phyloP scores from a whole-genome alignment of 352 stramenopile genomes.

The Globisporangium acanthophoron region DNA sequence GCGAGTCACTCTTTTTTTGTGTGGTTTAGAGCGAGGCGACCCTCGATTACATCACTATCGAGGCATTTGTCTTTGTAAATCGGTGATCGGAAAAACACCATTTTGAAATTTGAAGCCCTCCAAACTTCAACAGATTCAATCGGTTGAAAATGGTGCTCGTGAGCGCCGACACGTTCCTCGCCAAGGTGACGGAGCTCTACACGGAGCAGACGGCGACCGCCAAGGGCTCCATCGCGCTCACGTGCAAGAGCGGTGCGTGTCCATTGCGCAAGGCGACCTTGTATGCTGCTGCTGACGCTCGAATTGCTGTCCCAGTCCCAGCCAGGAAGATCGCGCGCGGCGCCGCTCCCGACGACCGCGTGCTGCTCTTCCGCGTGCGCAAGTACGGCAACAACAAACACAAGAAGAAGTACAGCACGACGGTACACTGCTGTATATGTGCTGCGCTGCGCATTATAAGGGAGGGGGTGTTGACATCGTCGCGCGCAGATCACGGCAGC shows the following conservation, averaged over 20 bases:
- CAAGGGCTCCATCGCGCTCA: slow-evolving; percentile 54
- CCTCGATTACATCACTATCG: neutral
- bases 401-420: slow-evolving; percentile 82
- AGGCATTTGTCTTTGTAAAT: too few relatives aligned
- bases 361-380: slow-evolving; percentile 66
- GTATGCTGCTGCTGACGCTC: neutral
- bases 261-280: neutral
- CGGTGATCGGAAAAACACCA: too few relatives aligned
- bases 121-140: neutral
- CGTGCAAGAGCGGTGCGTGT: slow-evolving; percentile 62
- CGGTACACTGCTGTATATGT: slow-evolving; percentile 23
- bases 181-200: slow-evolving; percentile 57
- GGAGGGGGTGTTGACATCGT: too few relatives aligned
- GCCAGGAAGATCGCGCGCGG: slow-evolving; percentile 14
- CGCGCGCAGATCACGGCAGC: slow-evolving; percentile 40
- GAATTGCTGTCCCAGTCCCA: slow-evolving; percentile 8
- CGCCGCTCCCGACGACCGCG: slow-evolving; percentile 38
- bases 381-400: slow-evolving; percentile 87
- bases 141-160: slow-evolving; percentile 38
- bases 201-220: slow-evolving; percentile 15
- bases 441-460: too few relatives aligned
- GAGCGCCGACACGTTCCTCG: slow-evolving; percentile 55
- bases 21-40: neutral
- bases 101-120: neutral
- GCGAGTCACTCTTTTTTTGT: neutral